Percentiles rank a stretch among this genome's conserved stretches.
Evolutionary conservation across 1,139 yeast species (phyloP).

Genomic region (Zygotorulaspora mrakii): DNA sequence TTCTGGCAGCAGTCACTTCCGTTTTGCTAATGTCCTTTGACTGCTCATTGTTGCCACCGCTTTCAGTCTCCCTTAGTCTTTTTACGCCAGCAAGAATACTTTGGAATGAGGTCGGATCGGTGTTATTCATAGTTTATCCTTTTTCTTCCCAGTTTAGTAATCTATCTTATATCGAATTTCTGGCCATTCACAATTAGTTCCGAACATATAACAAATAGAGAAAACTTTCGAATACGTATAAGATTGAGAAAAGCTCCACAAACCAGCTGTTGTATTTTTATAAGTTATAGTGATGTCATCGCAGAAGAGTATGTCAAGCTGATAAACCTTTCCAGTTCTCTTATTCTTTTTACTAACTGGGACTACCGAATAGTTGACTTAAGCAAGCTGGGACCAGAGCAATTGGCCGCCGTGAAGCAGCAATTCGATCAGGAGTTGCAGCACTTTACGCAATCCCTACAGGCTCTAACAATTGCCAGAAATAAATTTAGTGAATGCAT

Average conservation of each 20-base stretch:
- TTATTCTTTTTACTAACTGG: conserved; percentile 12
- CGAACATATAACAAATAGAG: not conserved
- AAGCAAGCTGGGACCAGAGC: conserved; percentile 72
- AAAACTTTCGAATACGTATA: not conserved
- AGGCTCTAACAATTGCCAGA: conserved; percentile 81
- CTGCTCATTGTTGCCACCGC: conserved; percentile 11
- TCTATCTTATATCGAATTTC: not conserved
- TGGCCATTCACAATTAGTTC: not conserved
- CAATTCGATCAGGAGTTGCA: conserved; percentile 82
- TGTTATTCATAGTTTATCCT: conserved; percentile 24
- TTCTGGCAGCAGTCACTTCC: not conserved
- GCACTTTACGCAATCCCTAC: conserved; percentile 79
- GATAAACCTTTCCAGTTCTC: not conserved
- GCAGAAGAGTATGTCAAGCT: conserved; percentile 24
- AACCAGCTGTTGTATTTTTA: not conserved
- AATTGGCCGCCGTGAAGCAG: conserved; percentile 76
- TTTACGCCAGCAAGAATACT: conserved; percentile 62
- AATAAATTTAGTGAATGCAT: conserved; percentile 79
- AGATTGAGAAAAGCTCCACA: too few species aligned
- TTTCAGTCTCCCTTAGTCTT: conserved; percentile 40
- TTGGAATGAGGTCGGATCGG: conserved; percentile 59
- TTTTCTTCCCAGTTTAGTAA: not conserved
- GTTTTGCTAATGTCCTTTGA: conserved; percentile 1
- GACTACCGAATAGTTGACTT: conserved; percentile 46
- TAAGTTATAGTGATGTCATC: conserved; percentile 18